These are phyloP conservation scores for Pistacia atlantica DNA, from an alignment of 345 rosid genomes.

Conservation along the genomic window DNA sequence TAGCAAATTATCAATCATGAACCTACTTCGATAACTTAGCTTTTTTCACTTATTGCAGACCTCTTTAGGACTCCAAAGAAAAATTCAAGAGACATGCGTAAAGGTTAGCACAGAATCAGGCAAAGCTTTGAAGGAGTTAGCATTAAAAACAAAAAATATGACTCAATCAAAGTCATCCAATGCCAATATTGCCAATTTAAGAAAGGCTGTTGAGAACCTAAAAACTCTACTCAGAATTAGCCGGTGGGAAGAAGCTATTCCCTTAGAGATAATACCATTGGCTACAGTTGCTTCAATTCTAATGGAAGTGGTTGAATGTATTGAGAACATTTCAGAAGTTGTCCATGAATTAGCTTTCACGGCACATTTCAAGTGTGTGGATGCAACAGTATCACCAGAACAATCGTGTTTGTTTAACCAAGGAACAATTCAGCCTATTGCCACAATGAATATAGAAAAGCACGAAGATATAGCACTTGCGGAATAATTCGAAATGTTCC, in stretches of 20 bases:
- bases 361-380: constrained; percentile 26
- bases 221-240: constrained; percentile 21
- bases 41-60: constrained; percentile 18
- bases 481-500: background rate
- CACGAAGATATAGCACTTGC: background rate
- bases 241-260: constrained; percentile 19
- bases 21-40: background rate
- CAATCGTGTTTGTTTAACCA: background rate
- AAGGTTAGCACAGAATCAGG: constrained; percentile 32
- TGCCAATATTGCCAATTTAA: constrained; percentile 26
- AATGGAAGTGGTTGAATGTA: constrained; percentile 32
- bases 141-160: constrained; percentile 30
- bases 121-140: constrained; percentile 41
- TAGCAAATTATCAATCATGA: background rate
- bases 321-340: constrained; percentile 32
- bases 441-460: background rate
- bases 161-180: constrained; percentile 1
- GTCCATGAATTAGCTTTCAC: constrained; percentile 33
- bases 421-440: background rate
- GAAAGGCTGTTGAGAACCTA: constrained; percentile 23
- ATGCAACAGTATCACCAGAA: constrained; percentile 1
- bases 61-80: constrained; percentile 16
- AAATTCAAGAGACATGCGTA: constrained; percentile 33
- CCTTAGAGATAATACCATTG: constrained; percentile 16
- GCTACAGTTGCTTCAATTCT: constrained; percentile 36